A percentile compares a stretch with the other conserved stretches of the same genome.
phyloP scores from a whole-genome alignment of 148 eudicot species.

The Fallopia convolvulus region DNA sequence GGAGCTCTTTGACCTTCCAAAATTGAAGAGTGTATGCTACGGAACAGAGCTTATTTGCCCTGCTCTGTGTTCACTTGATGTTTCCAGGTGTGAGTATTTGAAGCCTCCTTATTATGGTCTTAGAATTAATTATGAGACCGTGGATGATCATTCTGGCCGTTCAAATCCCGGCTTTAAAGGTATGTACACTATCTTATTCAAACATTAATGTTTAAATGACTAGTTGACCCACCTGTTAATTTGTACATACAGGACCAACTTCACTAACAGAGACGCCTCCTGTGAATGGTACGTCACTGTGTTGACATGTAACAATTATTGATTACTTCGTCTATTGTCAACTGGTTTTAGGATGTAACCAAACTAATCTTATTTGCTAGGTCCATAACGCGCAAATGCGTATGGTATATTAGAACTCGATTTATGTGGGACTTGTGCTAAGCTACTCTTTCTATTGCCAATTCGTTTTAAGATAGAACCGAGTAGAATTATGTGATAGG shows the following conservation, averaged over 20 bases:
- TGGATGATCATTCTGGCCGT: neutral
- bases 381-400: no score
- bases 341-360: no score
- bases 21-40: constrained; percentile 16
- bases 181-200: neutral
- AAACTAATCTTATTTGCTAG: neutral
- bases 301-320: neutral
- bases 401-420: no score
- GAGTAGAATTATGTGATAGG: no score
- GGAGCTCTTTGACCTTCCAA: constrained; percentile 19
- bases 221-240: neutral
- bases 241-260: neutral
- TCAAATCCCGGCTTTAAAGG: neutral
- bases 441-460: no score
- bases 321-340: neutral
- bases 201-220: no score
- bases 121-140: neutral
- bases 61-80: constrained; percentile 13
- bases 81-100: constrained; percentile 20
- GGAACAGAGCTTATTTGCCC: constrained; percentile 19
- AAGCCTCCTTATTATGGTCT: constrained; percentile 13
- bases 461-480: no score
- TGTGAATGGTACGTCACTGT: neutral
- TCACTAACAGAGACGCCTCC: neutral
- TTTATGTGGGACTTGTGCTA: no score